Percentiles rank a stretch among this genome's conserved stretches.
These are phyloP conservation scores for Bothriochloa decipiens DNA, from an alignment of 176 grass and related monocot genomes.

Conservation along the genomic window DNA sequence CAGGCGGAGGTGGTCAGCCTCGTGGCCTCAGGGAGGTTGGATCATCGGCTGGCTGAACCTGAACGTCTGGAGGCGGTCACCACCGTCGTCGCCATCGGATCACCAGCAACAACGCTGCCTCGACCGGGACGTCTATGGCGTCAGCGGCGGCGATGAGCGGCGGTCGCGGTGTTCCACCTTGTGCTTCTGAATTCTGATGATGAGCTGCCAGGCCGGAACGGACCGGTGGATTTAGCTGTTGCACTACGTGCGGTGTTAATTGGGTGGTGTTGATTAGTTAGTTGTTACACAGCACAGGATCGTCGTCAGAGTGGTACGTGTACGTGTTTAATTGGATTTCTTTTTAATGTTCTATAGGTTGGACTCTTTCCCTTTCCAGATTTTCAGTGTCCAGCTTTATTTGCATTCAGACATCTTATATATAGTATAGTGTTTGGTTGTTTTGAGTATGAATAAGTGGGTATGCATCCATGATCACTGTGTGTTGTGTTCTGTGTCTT, in stretches of 20 bases:
- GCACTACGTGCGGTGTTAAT: not conserved
- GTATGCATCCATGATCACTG: not conserved
- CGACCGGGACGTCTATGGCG: not conserved
- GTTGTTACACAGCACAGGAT: not conserved
- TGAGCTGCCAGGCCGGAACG: not conserved
- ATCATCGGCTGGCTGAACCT: constrained; percentile 35
- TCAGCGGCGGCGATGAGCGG: not conserved
- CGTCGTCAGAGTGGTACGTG: not conserved
- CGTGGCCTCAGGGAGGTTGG: constrained; percentile 3
- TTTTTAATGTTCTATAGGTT: not conserved
- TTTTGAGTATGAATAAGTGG: constrained; percentile 18
- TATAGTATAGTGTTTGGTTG: not conserved
- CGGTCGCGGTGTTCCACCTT: not conserved
- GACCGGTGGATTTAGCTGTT: not conserved
- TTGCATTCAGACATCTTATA: not conserved
- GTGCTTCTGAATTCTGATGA: constrained; percentile 29
- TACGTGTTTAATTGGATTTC: not conserved
- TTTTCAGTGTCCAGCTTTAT: not conserved
- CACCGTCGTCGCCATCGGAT: not conserved
- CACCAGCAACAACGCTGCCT: not conserved
- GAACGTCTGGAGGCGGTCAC: not conserved
- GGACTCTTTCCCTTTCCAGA: not conserved
- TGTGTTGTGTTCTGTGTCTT: not conserved
- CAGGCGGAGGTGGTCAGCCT: not conserved
- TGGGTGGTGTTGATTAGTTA: not conserved